Percentiles rank a stretch among this genome's conserved stretches.
Evolutionary conservation across 1,284 basidiomycete genomes (phyloP).

Genomic region (Austroboletus niveus): DNA sequence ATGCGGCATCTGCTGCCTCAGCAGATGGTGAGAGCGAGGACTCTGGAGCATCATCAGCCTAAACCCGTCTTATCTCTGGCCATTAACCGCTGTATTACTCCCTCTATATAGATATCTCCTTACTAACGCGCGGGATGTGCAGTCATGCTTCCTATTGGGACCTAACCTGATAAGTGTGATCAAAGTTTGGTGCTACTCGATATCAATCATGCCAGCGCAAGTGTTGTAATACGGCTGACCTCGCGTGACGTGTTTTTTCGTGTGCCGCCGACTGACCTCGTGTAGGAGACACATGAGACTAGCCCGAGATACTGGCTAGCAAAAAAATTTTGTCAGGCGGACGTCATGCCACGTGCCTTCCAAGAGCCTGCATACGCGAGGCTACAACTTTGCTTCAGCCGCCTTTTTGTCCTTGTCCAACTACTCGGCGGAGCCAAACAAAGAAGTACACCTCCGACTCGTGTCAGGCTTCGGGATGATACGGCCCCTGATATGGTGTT

Average conservation of each 20-base stretch:
- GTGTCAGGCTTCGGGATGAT: slow-evolving; percentile 4
- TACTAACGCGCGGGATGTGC: slow-evolving; percentile 22
- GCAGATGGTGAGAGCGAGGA: slow-evolving; percentile 73
- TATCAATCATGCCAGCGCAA: slow-evolving; percentile 2
- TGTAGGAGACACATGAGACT: slow-evolving; percentile 13
- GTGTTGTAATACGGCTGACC: not conserved
- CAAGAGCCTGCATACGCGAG: slow-evolving; percentile 1
- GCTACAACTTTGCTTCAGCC: not conserved
- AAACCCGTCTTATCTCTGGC: slow-evolving; percentile 29
- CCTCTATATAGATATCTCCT: slow-evolving; percentile 32
- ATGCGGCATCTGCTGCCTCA: slow-evolving; percentile 39
- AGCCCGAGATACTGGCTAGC: slow-evolving; percentile 4
- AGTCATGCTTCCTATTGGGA: slow-evolving; percentile 18
- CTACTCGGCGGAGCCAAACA: slow-evolving; percentile 12
- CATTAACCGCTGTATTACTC: slow-evolving; percentile 30
- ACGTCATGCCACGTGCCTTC: slow-evolving; percentile 14
- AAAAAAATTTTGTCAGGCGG: slow-evolving; percentile 11
- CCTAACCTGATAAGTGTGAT: slow-evolving; percentile 21
- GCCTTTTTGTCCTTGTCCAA: slow-evolving; percentile 1
- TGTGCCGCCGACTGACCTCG: slow-evolving; percentile 1
- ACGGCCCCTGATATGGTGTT: slow-evolving; percentile 10
- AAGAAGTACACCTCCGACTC: not conserved
- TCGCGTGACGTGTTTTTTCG: slow-evolving; percentile 17
- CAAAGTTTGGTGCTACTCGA: slow-evolving; percentile 13
- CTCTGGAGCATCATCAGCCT: slow-evolving; percentile 58